Evolutionary conservation across 2,329 filamentous ascomycete species (phyloP), one percentile per base, ranked within the genome.

Genomic region (Pseudogymnoascus sp.): DNA sequence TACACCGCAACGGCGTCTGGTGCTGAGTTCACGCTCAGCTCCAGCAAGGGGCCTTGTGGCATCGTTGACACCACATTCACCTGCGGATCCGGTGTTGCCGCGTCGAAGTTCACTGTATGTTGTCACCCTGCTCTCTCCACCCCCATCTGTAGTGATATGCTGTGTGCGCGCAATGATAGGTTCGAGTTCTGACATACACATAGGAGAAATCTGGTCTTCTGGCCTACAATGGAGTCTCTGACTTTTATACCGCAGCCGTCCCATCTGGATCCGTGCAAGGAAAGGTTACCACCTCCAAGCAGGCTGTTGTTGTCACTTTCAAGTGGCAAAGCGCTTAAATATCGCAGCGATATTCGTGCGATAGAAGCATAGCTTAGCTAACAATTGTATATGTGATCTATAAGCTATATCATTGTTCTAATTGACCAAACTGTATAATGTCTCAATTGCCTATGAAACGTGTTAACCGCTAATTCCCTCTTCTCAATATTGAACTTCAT

Each of bases 11-110:
- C 79, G 3, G 63, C 76, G 50, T 79, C 73, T 18, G 67, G 66
- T 1, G 65, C 63, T 36, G 67, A 69, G 1, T 69, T 72, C 59
- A 85, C 81, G 0, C 72, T 87, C 11, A 76, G 73, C 57, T 83
- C 81, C 11, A 82, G 79, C 54, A 86, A 85, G 68, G 84, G 84
- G 6, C 72, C 70, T 12, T 89, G 86, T 65, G 80, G 78, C 1
- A 76, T 88, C 50, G 74, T 79, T 4, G 72, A 75, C 2, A 79
- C 78, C n/a, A 74, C 74, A 5, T 77, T 88, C 41, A 78, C 74
- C 12, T 89, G 86, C 69, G 81, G 76, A 3, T 75, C 76, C 2
- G 72, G 75, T n/a, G 76, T 80, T 4, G 73, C 70, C 7, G 70
- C 74, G 11, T 72, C 74, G 6, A 67, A 69, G 6, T 74, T 74